Conservation (phyloP, 306 rosid species). For the Oemleria cerasiformis region DNA sequence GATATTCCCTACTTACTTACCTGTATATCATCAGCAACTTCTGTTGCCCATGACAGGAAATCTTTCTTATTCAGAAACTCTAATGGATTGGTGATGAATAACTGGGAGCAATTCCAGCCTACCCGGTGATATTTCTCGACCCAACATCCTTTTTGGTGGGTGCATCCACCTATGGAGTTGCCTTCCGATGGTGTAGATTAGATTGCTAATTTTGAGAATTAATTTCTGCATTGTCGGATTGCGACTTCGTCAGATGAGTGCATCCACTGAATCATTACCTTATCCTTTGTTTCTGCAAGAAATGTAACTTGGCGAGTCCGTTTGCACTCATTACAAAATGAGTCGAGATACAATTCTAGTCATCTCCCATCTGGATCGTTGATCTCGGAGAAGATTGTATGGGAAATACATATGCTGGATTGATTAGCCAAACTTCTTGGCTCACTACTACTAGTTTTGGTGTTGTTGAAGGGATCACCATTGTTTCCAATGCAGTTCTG, state of each 20-base stretch:
- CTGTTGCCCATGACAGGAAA: not conserved
- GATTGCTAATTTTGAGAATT: too few species aligned
- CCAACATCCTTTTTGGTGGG: not conserved
- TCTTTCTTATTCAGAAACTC: not conserved
- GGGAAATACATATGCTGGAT: not conserved
- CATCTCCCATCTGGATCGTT: not conserved
- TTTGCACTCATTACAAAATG: too few species aligned
- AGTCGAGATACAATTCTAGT: not conserved
- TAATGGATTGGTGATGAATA: not conserved
- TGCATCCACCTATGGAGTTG: not conserved
- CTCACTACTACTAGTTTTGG: constrained; percentile 6
- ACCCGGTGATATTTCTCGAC: not conserved
- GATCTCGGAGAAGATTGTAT: not conserved
- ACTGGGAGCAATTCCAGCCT: not conserved
- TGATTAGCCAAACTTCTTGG: not conserved
- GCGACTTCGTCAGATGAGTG: too few species aligned
- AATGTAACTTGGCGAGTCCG: too few species aligned
- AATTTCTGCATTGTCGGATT: too few species aligned
- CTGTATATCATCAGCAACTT: not conserved
- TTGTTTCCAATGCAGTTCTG: not conserved
- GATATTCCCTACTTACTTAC: not conserved
- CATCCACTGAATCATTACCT: too few species aligned
- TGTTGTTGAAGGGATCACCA: not conserved
- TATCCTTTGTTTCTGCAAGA: too few species aligned
- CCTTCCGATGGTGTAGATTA: too few species aligned